Base-by-base conservation (phyloP, 768 basidiomycete species). In the Mycena vulgaris region DNA sequence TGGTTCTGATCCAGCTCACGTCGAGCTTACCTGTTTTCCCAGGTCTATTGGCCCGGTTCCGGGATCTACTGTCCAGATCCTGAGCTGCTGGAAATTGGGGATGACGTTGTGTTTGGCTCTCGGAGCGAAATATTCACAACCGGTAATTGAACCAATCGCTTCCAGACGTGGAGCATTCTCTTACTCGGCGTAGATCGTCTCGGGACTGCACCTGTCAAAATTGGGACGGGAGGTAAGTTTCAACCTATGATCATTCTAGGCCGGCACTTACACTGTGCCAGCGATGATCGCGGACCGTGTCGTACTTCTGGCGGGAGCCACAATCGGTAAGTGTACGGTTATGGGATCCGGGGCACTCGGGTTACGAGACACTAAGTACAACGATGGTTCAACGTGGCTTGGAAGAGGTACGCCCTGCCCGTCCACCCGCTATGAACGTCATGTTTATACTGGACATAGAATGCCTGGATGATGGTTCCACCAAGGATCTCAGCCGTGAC, bases 251-350 rank as follows among this genome's bases (percentile, higher is more conserved):
- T 45, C n/a, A 25, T 1, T 49, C 33, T 39, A 11, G 7, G 61
- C 25, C 19, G 2, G 28, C 30, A 30, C 40, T 62, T 3, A 55
- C 10, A 10, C 1, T 19, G 2, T 25, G 14, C 58, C 14, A 80
- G 85, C 85, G 16, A 87, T 87, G 86, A 83, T 87, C 30, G 85
- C 85, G 7, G 86, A 87, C 72, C 83, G 86, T 8, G 83, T 84
- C 14, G 81, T 87, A 1, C 78, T 87, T 28, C 78, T 85, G 21
- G 85, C 86, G 11, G 82, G 83, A 33, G 78, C 78, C 4, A 75
- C 69, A 10, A 77, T 87, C 42, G 84, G 86, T 9, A 69, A 74
- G 28, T 72, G 79, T 14, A 80, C 85, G 9, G 81, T 86, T 17
- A 86, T 87, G 83, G 68, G 86, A 19, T 83, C 86, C 2, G 86